Evolutionary conservation across 768 basidiomycete genomes (phyloP), one percentile per base, ranked within the genome.

Genomic region (Tricholoma hemisulphureum): DNA sequence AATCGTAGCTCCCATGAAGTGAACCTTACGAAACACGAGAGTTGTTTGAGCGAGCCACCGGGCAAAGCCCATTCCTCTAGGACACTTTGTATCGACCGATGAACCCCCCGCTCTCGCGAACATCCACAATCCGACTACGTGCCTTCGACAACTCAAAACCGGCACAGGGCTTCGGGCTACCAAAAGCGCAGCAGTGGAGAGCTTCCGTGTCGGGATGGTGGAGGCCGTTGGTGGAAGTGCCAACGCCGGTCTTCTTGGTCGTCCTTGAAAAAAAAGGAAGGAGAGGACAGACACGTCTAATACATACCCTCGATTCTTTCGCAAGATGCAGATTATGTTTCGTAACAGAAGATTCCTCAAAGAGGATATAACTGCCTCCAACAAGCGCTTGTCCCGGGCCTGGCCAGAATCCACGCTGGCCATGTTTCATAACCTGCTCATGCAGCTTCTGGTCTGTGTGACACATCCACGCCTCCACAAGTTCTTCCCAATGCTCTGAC

Each of bases 391-490:
- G 83, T 1, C 83, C 82, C 14, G 68, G 65, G 3, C 76, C 72
- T 1, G 96, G 95, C 89, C 91, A 93, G 70, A 98, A 89, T 16
- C 89, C 90, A 58, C 80, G 65, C 75, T 77, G 71, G 1, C 80
- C 77, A 61, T 81, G 81, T 59, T 82, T 78, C 51, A 82, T 73
- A 3, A 93, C 81, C 13, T 86, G 83, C 31, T 87, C 86, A 60
- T 89, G 83, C 50, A 98, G 76, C 41, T 83, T 86, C 75, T 96
- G 94, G 66, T 97, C 94, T 8, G 86, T 71, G 71, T 98, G 96
- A 65, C 96, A 98, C 90, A 98, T 94, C 96, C 96, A 98, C 6
- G 95, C 89, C 61, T 98, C 96, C 18, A 98, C 85, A 14, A 98
- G 85, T 70, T 98, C 96, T 61, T 93, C 89, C 96, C 96, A 98